Base-by-base conservation (phyloP, 2,329 filamentous ascomycete genomes). In the Paecilomyces fulvus region DNA sequence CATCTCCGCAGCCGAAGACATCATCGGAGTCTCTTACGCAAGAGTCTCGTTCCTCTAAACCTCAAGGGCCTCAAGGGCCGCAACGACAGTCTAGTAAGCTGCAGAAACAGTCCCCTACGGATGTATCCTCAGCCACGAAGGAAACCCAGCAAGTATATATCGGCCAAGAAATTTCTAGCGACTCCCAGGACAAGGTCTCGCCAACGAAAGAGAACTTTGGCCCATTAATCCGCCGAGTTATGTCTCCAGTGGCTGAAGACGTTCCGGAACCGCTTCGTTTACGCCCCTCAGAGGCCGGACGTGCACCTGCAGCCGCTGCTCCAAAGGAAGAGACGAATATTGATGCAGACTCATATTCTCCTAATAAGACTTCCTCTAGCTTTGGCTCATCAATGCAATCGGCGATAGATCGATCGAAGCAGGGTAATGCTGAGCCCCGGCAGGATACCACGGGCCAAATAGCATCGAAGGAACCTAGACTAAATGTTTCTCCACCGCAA, bases 81-180 rank as follows among this genome's bases (percentile, higher is more conserved):
- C 83, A 86, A 61, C 79, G 84, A 58, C 79, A 82, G 55, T 72
- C 82, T 3, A 84, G 82, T 74, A 91, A 90, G 70, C 75, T 90
- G 54, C 87, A 90, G 65, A 91, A 91, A 70, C 80, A 81, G 55
- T 80, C 81, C 56, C 80, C 82, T n/a, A 65, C 68, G 14, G 70
- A 65, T 21, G 51, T 65, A 14, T 70, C 71, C 30, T 62, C 69
- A 20, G 63, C 59, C 70, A 79, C 74, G 49, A 74, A 75, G 51
- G 73, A 73, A 65, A 74, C 51, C 65, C 74, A 53, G 59, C 67
- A 55, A 70, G 71, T 63, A 25, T 57, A 63, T 43, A 58, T 55
- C 17, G 52, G 56, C 25, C 60, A 62, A 51, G 67, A 58, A 63
- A 61, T 55, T 56, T 62, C 49, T 59, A 66, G 59, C 49, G 61